phyloP scores from a whole-genome alignment of 441 rosid genomes.

The Omphalea diandra region DNA sequence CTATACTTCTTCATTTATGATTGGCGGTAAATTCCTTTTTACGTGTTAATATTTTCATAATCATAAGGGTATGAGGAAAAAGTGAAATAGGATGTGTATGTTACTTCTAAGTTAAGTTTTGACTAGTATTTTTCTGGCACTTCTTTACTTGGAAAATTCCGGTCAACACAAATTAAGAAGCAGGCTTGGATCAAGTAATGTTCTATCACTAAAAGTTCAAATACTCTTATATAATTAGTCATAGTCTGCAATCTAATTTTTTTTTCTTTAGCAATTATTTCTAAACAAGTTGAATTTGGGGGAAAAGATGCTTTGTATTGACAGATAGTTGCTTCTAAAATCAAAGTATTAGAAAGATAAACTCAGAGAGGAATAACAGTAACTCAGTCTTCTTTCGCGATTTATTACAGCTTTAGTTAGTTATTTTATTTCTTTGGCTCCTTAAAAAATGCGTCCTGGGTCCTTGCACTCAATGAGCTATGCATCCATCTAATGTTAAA shows the following conservation, averaged over 20 bases:
- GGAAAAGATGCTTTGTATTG: not conserved
- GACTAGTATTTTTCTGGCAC: not conserved
- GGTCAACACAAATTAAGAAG: not conserved
- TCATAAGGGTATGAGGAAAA: conserved; percentile 1
- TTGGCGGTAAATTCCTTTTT: not conserved
- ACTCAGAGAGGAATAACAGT: not conserved
- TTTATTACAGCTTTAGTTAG: not conserved
- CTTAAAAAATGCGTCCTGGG: not conserved
- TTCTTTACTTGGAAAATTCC: not conserved
- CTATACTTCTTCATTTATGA: not conserved
- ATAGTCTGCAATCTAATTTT: not conserved
- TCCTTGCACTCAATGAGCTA: not conserved
- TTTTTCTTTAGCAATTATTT: not conserved
- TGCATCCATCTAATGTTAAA: not conserved
- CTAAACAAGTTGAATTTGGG: not conserved
- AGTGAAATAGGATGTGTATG: not conserved
- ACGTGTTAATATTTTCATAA: not conserved
- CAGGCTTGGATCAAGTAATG: not conserved
- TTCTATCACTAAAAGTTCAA: not conserved
- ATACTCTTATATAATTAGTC: not conserved
- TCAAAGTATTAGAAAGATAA: not conserved
- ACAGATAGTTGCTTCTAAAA: not conserved
- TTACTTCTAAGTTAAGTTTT: not conserved
- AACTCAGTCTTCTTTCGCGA: not conserved
- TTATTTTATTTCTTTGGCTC: not conserved